These are phyloP conservation scores for Nelumbo lutea DNA, from an alignment of 164 flowering plant genomes.

Conservation along the genomic window DNA sequence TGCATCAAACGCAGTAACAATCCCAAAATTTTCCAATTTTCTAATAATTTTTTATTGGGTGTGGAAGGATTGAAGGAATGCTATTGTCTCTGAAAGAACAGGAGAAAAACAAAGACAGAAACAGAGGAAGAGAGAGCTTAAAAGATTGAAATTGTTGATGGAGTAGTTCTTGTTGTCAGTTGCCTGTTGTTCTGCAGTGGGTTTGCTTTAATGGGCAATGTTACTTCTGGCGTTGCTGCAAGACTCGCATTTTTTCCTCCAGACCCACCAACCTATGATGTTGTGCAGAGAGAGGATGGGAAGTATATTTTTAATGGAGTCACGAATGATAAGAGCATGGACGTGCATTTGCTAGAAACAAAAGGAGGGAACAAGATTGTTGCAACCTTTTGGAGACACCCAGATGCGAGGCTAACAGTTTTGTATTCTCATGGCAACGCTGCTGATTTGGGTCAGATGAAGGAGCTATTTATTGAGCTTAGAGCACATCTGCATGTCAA, in stretches of 20 bases:
- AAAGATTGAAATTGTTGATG: background rate
- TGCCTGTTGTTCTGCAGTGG: background rate
- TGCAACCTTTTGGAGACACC: constrained; percentile 89
- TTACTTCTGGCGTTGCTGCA: constrained; percentile 78
- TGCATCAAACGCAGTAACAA: constrained; percentile 3
- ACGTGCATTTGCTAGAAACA: constrained; percentile 68
- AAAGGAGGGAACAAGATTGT: constrained; percentile 78
- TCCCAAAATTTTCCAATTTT: background rate
- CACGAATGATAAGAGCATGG: constrained; percentile 65
- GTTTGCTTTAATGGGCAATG: constrained; percentile 64
- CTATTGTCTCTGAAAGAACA: constrained; percentile 1
- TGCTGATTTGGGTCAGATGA: constrained; percentile 95
- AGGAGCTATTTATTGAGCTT: constrained; percentile 88
- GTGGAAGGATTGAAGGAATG: background rate
- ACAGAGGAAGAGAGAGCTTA: background rate
- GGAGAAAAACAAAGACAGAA: background rate
- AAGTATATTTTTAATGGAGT: constrained; percentile 54
- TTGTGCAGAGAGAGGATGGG: constrained; percentile 51
- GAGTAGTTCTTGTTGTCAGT: constrained; percentile 7
- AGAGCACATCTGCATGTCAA: constrained; percentile 90
- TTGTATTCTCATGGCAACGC: constrained; percentile 96
- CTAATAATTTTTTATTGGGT: background rate
- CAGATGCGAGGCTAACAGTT: constrained; percentile 69
- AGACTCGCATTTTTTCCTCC: constrained; percentile 96
- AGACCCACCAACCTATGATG: constrained; percentile 91